phyloP scores from a whole-genome alignment of 495 filamentous ascomycete species.

The Thermothielavioides terrestris region DNA sequence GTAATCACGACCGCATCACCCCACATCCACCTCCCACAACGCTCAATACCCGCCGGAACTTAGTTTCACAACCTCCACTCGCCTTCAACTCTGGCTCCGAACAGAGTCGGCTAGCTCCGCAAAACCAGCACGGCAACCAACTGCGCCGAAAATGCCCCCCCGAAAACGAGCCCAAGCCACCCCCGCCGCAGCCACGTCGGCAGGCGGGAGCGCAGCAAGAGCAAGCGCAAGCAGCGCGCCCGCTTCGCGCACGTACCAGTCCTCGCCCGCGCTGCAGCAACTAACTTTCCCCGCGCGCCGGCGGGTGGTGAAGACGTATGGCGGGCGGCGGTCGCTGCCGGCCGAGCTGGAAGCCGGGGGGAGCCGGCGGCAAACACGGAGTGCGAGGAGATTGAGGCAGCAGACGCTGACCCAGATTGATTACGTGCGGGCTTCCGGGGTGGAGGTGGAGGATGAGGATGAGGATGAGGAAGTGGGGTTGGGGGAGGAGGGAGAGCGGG shows the following conservation, averaged over 20 bases:
- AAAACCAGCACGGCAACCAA: no score
- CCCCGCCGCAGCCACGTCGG: not conserved
- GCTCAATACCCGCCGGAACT: no score
- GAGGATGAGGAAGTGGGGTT: slow-evolving; percentile 6
- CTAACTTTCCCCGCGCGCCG: slow-evolving; percentile 29
- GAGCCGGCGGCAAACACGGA: not conserved
- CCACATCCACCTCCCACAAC: no score
- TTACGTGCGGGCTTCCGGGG: slow-evolving; percentile 20
- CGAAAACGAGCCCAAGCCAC: not conserved
- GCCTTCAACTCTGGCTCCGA: no score
- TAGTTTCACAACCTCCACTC: no score
- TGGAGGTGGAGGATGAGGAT: slow-evolving; percentile 4
- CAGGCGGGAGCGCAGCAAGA: not conserved
- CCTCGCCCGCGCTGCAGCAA: slow-evolving; percentile 32
- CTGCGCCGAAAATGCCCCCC: not conserved
- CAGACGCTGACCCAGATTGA: slow-evolving; percentile 45
- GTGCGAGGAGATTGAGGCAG: slow-evolving; percentile 23
- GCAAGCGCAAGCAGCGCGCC: not conserved
- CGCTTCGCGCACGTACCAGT: slow-evolving; percentile 25
- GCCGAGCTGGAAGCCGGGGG: not conserved
- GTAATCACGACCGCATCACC: no score
- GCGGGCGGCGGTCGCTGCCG: slow-evolving; percentile 24
- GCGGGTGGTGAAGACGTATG: slow-evolving; percentile 31
- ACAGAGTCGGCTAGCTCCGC: no score
- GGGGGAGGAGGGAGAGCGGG: not conserved